Percentiles rank a stretch among this genome's conserved stretches.
These are phyloP conservation scores for Hypoxylon trugodes DNA, from an alignment of 495 filamentous ascomycete species.

Conservation along the genomic window DNA sequence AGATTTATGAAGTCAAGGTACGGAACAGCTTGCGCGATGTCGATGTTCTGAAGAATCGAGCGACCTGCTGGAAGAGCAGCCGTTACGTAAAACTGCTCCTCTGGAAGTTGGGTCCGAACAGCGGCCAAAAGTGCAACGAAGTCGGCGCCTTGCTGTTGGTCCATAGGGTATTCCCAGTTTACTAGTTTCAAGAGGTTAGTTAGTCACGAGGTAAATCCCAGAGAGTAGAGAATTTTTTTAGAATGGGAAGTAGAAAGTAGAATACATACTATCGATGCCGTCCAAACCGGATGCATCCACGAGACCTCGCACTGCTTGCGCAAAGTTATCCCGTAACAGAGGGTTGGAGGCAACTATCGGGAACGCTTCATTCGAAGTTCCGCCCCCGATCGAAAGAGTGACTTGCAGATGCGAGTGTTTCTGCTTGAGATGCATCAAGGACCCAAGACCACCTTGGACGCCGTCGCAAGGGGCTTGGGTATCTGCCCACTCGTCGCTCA, in stretches of 20 bases:
- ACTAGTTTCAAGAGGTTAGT: slow-evolving; percentile 54
- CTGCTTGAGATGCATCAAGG: slow-evolving; percentile 77
- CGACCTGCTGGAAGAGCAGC: slow-evolving; percentile 82
- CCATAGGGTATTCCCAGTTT: slow-evolving; percentile 88
- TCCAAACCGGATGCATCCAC: slow-evolving; percentile 81
- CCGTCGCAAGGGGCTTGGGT: slow-evolving; percentile 81
- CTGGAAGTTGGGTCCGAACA: slow-evolving; percentile 74
- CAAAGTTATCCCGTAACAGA: slow-evolving; percentile 73
- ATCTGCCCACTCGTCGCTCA: slow-evolving; percentile 89
- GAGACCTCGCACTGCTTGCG: slow-evolving; percentile 71
- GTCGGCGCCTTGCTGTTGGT: slow-evolving; percentile 72
- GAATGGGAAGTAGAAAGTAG: slow-evolving; percentile 18
- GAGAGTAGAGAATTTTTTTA: slow-evolving; percentile 5
- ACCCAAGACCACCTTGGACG: slow-evolving; percentile 76
- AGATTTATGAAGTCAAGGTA: slow-evolving; percentile 84
- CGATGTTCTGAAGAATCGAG: slow-evolving; percentile 78
- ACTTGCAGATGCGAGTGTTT: slow-evolving; percentile 79
- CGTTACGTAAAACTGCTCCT: slow-evolving; percentile 78
- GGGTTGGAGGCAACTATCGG: slow-evolving; percentile 72
- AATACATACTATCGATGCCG: slow-evolving; percentile 87
- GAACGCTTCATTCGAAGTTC: slow-evolving; percentile 79
- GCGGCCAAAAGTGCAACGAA: slow-evolving; percentile 76
- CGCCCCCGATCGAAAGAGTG: slow-evolving; percentile 88
- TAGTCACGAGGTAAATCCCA: neutral
- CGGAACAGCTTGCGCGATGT: slow-evolving; percentile 68